These are phyloP conservation scores for Pleurozium schreberi DNA, from an alignment of 225 moss, liverwort and hornwort species.

Conservation along the genomic window DNA sequence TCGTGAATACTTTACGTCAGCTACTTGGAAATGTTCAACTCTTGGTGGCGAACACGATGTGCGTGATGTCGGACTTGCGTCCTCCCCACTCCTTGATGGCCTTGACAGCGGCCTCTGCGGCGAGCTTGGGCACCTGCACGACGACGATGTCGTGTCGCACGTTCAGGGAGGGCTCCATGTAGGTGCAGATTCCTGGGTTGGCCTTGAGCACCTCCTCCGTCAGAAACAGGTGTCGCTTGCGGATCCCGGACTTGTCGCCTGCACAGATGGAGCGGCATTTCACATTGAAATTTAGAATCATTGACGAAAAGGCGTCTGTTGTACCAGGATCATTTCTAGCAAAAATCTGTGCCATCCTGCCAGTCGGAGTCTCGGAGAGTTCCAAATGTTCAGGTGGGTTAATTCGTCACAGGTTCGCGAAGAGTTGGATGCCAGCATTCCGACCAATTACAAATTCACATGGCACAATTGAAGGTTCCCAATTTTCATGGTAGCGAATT, in stretches of 20 bases:
- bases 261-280: background rate
- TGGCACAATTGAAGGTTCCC: background rate
- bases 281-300: background rate
- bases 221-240: background rate
- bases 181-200: background rate
- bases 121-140: background rate
- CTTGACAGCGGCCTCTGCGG: background rate
- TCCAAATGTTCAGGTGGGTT: background rate
- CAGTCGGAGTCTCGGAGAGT: background rate
- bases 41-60: conserved; percentile 4
- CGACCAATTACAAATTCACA: background rate
- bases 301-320: background rate
- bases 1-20: background rate
- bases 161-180: background rate
- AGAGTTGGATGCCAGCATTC: background rate
- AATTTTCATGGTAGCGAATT: background rate
- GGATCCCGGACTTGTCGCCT: background rate
- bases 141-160: background rate
- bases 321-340: background rate
- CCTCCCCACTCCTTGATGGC: background rate
- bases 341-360: background rate
- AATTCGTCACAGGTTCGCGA: too few relatives aligned
- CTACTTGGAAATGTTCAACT: background rate
- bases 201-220: background rate
- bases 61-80: background rate